phyloP scores from a whole-genome alignment of 305 asterid genomes.

The Lippia alba region DNA sequence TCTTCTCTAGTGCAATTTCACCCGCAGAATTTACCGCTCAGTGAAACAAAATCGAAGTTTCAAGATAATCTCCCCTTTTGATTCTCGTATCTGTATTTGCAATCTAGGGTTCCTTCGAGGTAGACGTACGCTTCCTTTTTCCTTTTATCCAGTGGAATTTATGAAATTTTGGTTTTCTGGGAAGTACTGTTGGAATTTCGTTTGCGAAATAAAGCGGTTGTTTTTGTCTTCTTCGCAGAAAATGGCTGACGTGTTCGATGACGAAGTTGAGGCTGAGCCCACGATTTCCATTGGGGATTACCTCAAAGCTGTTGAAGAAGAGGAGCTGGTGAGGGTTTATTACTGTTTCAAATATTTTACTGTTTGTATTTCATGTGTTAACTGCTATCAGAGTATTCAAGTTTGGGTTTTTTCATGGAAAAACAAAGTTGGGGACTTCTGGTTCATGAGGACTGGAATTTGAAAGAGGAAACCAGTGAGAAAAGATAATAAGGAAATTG shows the following conservation, averaged over 20 bases:
- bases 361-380: neutral
- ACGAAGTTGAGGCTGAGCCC: conserved; percentile 62
- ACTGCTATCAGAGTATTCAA: neutral
- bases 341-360: neutral
- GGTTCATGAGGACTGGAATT: neutral
- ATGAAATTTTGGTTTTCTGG: neutral
- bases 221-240: conserved; percentile 8
- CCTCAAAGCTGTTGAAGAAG: conserved; percentile 78
- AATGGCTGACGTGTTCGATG: conserved; percentile 76
- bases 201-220: neutral
- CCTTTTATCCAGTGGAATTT: neutral
- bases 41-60: neutral
- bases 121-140: neutral
- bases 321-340: conserved; percentile 59
- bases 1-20: neutral
- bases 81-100: neutral
- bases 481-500: neutral
- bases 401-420: neutral
- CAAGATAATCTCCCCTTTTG: neutral
- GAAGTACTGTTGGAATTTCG: neutral
- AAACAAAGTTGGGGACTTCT: neutral
- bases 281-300: conserved; percentile 78
- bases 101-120: conserved; percentile 14
- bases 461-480: neutral
- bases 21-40: neutral